Percentiles rank a stretch among this genome's conserved stretches.
Conservation (phyloP, 1,284 basidiomycete genomes). For the Earliella scabrosa region DNA sequence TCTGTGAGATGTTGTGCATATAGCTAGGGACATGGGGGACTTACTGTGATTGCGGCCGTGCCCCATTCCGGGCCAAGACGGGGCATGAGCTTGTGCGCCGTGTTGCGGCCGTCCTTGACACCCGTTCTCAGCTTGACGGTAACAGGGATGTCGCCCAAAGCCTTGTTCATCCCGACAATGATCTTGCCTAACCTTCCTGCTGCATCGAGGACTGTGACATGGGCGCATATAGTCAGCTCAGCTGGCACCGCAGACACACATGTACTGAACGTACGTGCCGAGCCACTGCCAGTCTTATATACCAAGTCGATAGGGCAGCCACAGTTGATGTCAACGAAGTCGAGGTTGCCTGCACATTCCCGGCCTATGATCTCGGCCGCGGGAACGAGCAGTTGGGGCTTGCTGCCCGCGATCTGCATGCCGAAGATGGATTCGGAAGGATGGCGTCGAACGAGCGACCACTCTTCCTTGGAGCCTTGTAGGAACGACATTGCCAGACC, state of each 20-base stretch:
- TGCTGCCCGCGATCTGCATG: slow-evolving; percentile 84
- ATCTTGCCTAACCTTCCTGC: slow-evolving; percentile 86
- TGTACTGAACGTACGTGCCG: slow-evolving; percentile 74
- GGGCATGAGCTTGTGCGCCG: slow-evolving; percentile 91
- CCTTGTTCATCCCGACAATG: slow-evolving; percentile 89
- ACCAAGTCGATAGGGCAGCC: slow-evolving; percentile 98
- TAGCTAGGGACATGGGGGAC: slow-evolving; percentile 15
- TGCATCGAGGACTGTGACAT: slow-evolving; percentile 75
- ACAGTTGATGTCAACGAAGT: slow-evolving; percentile 96
- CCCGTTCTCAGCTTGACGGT: slow-evolving; percentile 96
- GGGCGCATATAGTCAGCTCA: too few relatives aligned
- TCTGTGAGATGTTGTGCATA: neutral
- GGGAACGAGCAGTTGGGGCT: slow-evolving; percentile 77
- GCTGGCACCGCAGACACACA: too few relatives aligned
- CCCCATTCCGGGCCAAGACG: slow-evolving; percentile 82
- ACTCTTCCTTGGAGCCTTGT: slow-evolving; percentile 85
- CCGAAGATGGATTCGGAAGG: slow-evolving; percentile 91
- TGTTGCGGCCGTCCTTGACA: slow-evolving; percentile 85
- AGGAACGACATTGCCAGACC: slow-evolving; percentile 85
- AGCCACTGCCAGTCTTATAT: slow-evolving; percentile 90
- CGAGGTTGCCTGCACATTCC: slow-evolving; percentile 68
- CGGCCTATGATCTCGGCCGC: slow-evolving; percentile 84
- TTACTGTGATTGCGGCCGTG: slow-evolving; percentile 79
- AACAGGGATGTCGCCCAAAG: slow-evolving; percentile 91
- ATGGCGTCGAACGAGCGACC: slow-evolving; percentile 88